These are phyloP conservation scores for Rauvolfia tetraphylla DNA, from an alignment of 257 asterid genomes.

Conservation along the genomic window DNA sequence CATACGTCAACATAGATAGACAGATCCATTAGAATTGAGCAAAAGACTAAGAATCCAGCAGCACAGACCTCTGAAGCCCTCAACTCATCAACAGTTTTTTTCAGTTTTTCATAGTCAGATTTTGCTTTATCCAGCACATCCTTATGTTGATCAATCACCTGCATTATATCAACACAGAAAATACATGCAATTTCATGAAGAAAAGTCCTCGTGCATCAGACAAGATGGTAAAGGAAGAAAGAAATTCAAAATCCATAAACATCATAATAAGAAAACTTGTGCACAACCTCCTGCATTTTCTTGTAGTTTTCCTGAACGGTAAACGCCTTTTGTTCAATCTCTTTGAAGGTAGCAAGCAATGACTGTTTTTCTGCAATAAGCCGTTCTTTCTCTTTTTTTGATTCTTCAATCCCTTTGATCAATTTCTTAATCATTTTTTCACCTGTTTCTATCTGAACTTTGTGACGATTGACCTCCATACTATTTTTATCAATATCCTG, in stretches of 20 bases:
- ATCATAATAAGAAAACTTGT: constrained; percentile 5
- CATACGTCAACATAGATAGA: constrained; percentile 12
- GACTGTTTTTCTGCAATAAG: constrained; percentile 58
- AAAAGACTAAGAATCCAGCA: constrained; percentile 8
- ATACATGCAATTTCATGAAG: not conserved
- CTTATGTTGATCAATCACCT: constrained; percentile 79
- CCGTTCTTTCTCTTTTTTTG: constrained; percentile 65
- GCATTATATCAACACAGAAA: constrained; percentile 16
- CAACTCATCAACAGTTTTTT: constrained; percentile 78
- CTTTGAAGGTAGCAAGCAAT: constrained; percentile 58
- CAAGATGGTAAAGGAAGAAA: constrained; percentile 5
- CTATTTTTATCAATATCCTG: constrained; percentile 77
- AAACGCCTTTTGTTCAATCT: constrained; percentile 77
- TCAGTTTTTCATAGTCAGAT: constrained; percentile 68
- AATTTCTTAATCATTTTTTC: constrained; percentile 67
- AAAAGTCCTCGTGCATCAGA: not conserved
- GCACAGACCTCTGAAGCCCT: constrained; percentile 78
- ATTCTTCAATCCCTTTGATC: constrained; percentile 77
- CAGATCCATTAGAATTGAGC: not conserved
- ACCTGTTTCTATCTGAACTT: constrained; percentile 80
- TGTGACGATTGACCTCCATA: constrained; percentile 81
- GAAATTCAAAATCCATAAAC: not conserved
- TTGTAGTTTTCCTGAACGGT: constrained; percentile 73
- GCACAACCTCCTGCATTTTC: constrained; percentile 67
- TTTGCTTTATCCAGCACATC: constrained; percentile 60